Conservation (phyloP, 1,139 yeast genomes). For the Pichia sp. region DNA sequence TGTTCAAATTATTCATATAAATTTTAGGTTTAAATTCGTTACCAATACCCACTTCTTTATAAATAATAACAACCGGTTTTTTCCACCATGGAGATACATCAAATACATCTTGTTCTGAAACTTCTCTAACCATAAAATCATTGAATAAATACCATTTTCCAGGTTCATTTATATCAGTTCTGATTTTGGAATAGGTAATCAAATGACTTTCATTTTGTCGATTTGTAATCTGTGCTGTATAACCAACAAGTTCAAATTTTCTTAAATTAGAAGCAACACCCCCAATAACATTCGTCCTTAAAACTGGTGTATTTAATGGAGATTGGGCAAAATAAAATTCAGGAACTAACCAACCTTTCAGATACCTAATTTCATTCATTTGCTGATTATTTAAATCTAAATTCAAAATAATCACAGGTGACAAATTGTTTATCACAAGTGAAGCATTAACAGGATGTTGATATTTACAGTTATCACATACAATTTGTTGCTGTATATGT, state of each 20-base stretch:
- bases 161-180: conserved; percentile 14
- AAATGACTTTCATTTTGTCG: conserved; percentile 53
- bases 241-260: conserved; percentile 56
- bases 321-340: conserved; percentile 39
- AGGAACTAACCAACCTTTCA: conserved; percentile 54
- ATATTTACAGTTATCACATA: conserved; percentile 44
- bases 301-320: conserved; percentile 22
- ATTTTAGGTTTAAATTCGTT: conserved; percentile 36
- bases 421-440: conserved; percentile 46
- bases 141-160: conserved; percentile 78
- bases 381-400: conserved; percentile 50
- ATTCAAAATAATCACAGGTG: conserved; percentile 63
- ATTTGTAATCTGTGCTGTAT: conserved; percentile 62
- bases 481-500: conserved; percentile 40
- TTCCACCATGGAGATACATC: conserved; percentile 75
- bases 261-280: conserved; percentile 24
- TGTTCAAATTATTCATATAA: conserved; percentile 46
- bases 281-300: conserved; percentile 27
- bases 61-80: conserved; percentile 68
- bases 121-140: conserved; percentile 81
- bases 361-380: conserved; percentile 36
- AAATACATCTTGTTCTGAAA: conserved; percentile 63
- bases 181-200: conserved; percentile 41
- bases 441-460: conserved; percentile 50
- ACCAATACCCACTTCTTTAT: conserved; percentile 42